Evolutionary conservation across 208 protist genomes (phyloP).

Genomic region (Trypanosomatidae sp.): DNA sequence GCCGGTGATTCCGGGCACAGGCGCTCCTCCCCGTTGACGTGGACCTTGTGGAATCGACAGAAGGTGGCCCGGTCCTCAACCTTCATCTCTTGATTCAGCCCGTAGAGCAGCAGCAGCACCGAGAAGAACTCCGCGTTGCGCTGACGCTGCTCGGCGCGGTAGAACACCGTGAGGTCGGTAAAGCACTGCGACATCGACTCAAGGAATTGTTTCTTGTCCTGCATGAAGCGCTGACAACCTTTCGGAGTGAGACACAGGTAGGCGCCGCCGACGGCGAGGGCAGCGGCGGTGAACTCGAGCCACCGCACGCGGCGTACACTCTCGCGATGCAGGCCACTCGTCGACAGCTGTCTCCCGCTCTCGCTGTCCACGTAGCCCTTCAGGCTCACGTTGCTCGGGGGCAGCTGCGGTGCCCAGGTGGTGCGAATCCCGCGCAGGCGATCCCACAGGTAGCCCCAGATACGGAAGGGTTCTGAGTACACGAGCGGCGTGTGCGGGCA

Average conservation of each 20-base stretch:
- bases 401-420: slow-evolving; percentile 72
- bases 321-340: slow-evolving; percentile 27
- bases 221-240: slow-evolving; percentile 62
- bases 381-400: slow-evolving; percentile 27
- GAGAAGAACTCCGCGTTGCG: slow-evolving; percentile 79
- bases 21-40: slow-evolving; percentile 18
- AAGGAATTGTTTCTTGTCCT: slow-evolving; percentile 82
- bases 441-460: slow-evolving; percentile 87
- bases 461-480: slow-evolving; percentile 57
- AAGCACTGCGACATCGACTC: slow-evolving; percentile 90
- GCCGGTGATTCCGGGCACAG: slow-evolving; percentile 40
- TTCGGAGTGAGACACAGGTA: slow-evolving; percentile 60
- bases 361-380: slow-evolving; percentile 30
- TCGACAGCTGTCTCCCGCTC: background rate
- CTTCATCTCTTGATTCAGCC: slow-evolving; percentile 72
- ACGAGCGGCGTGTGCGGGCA: slow-evolving; percentile 57
- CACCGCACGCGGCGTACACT: slow-evolving; percentile 65
- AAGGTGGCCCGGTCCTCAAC: slow-evolving; percentile 76
- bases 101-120: slow-evolving; percentile 76
- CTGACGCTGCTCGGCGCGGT: slow-evolving; percentile 59
- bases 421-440: slow-evolving; percentile 78
- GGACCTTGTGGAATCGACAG: slow-evolving; percentile 38
- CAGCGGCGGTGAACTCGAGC: slow-evolving; percentile 82
- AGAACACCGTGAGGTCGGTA: slow-evolving; percentile 71
- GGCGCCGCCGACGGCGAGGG: slow-evolving; percentile 61